Conservation (phyloP, 805 yeast species). For the Schwanniomyces polymorphus region DNA sequence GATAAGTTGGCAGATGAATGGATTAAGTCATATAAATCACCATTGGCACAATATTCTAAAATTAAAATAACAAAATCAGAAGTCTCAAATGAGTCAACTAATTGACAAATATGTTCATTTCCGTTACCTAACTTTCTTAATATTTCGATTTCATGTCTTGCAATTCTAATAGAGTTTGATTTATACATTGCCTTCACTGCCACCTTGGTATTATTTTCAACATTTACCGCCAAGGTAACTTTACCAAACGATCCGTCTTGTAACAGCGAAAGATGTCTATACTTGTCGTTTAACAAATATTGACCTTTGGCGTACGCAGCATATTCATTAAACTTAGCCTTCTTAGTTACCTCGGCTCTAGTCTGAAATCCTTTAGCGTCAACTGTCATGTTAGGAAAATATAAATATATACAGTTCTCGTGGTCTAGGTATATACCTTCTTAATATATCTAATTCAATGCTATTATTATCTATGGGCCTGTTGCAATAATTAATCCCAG, state of each 20-base stretch:
- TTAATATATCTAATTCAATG: neutral
- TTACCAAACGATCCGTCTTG: conserved; percentile 65
- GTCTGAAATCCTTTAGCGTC: neutral
- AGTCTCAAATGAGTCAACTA: conserved; percentile 56
- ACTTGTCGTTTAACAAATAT: conserved; percentile 32
- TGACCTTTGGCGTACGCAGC: conserved; percentile 11
- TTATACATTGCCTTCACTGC: conserved; percentile 58
- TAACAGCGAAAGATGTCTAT: conserved; percentile 43
- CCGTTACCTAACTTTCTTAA: conserved; percentile 35
- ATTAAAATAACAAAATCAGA: conserved; percentile 51
- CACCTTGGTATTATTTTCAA: conserved; percentile 29
- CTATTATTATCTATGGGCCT: neutral
- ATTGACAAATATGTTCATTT: conserved; percentile 57
- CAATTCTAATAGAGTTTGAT: conserved; percentile 40
- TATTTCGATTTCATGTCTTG: conserved; percentile 53
- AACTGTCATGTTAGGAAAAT: neutral
- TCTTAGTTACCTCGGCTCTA: neutral
- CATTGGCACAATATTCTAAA: conserved; percentile 64
- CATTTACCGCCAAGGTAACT: conserved; percentile 54
- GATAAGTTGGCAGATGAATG: conserved; percentile 17
- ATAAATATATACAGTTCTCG: neutral
- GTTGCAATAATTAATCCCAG: neutral
- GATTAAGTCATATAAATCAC: conserved; percentile 65
- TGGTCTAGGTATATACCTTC: neutral
- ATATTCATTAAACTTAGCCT: conserved; percentile 7